Evolutionary conservation across 352 stramenopile genomes (phyloP).

Genomic region (Phytophthora sojae): DNA sequence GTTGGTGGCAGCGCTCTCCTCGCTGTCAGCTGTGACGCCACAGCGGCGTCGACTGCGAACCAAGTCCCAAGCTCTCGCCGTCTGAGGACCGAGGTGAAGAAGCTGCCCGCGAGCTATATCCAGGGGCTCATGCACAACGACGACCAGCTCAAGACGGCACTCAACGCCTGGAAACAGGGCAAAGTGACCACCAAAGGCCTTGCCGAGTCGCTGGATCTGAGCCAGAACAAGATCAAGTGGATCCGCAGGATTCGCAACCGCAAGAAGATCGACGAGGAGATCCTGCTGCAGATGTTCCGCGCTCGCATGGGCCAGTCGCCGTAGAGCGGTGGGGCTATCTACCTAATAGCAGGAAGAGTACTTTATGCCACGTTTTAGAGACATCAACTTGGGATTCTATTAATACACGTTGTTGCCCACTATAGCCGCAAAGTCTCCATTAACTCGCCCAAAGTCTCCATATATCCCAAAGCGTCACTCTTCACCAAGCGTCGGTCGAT

Average conservation of each 20-base stretch:
- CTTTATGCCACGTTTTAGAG: not conserved
- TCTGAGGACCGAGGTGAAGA: conserved; percentile 3
- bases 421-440: not conserved
- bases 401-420: not conserved
- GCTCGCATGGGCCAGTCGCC: not conserved
- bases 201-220: conserved; percentile 18
- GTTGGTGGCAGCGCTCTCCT: conserved; percentile 3
- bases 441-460: not conserved
- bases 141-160: not conserved
- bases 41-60: not conserved
- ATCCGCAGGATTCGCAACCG: not conserved
- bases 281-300: conserved; percentile 9
- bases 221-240: not conserved
- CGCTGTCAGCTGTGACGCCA: conserved; percentile 4
- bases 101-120: not conserved
- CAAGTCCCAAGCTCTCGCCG: not conserved
- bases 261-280: conserved; percentile 5
- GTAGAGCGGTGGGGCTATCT: not conserved
- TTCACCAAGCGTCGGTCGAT: conserved; percentile 6
- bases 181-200: not conserved
- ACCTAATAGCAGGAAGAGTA: not conserved
- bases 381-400: not conserved
- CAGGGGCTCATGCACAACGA: not conserved
- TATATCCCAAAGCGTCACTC: not conserved
- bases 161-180: conserved; percentile 1